These are phyloP conservation scores for Candida nanaspora DNA, from an alignment of 805 yeast species.

Conservation along the genomic window DNA sequence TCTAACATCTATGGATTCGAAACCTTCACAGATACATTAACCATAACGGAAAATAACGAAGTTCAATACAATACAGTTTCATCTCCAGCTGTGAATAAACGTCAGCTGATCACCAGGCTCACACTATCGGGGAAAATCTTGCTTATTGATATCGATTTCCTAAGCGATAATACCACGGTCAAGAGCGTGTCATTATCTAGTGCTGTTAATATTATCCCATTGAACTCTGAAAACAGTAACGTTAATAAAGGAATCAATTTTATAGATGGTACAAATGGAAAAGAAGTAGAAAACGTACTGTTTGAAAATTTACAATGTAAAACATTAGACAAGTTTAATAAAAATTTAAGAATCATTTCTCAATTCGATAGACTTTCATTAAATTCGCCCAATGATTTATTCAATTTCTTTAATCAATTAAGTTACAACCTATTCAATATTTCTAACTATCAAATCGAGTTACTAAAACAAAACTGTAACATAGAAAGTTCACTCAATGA, in stretches of 20 bases:
- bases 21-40: slow-evolving; percentile 25
- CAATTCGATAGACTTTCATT: slow-evolving; percentile 24
- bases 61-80: no score
- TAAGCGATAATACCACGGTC: slow-evolving; percentile 12
- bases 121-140: slow-evolving; percentile 29
- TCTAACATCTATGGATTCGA: slow-evolving; percentile 32
- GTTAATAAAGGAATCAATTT: slow-evolving; percentile 10
- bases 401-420: slow-evolving; percentile 23
- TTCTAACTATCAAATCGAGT: slow-evolving; percentile 7
- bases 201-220: slow-evolving; percentile 21
- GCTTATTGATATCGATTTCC: slow-evolving; percentile 30
- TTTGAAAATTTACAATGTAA: slow-evolving; percentile 18
- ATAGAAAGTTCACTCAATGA: not conserved
- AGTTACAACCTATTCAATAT: slow-evolving; percentile 17
- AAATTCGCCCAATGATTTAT: slow-evolving; percentile 23
- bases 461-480: not conserved
- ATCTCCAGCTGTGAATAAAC: no score
- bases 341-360: slow-evolving; percentile 23
- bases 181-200: slow-evolving; percentile 23
- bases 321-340: slow-evolving; percentile 26
- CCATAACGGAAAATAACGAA: slow-evolving; percentile 11
- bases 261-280: slow-evolving; percentile 15
- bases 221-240: slow-evolving; percentile 13
- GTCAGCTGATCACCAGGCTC: slow-evolving; percentile 15
- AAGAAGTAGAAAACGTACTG: slow-evolving; percentile 20